Conservation (phyloP, 495 filamentous ascomycete species). For the Penicillium bialowiezense region DNA sequence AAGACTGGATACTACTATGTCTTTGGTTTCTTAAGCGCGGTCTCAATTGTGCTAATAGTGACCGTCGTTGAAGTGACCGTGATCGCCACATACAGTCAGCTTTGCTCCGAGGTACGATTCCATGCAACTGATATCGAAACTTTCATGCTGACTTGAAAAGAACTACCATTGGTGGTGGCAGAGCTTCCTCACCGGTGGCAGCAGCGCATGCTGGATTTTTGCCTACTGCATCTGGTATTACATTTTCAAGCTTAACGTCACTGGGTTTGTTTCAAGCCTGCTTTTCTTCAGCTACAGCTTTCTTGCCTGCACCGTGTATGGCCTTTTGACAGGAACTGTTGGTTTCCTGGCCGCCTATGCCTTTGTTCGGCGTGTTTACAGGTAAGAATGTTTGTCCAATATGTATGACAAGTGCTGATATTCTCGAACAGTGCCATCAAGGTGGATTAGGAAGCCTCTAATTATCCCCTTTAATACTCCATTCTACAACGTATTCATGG, state of each 20-base stretch:
- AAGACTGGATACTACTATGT: slow-evolving; percentile 95
- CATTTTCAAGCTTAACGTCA: slow-evolving; percentile 75
- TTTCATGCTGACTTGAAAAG: slow-evolving; percentile 37
- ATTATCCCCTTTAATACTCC: slow-evolving; percentile 13
- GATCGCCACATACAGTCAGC: slow-evolving; percentile 80
- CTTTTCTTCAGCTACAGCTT: slow-evolving; percentile 85
- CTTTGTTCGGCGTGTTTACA: slow-evolving; percentile 87
- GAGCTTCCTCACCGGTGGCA: slow-evolving; percentile 79
- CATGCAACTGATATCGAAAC: not conserved
- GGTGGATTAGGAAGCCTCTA: slow-evolving; percentile 30
- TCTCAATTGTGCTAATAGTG: slow-evolving; percentile 69
- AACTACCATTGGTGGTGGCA: slow-evolving; percentile 98
- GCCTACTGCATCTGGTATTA: slow-evolving; percentile 87
- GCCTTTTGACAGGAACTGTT: slow-evolving; percentile 79
- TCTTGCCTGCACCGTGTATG: slow-evolving; percentile 82
- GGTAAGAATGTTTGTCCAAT: slow-evolving; percentile 45
- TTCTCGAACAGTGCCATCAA: slow-evolving; percentile 35
- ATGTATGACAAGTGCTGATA: not conserved
- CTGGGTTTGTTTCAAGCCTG: slow-evolving; percentile 74
- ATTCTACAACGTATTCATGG: too few relatives aligned
- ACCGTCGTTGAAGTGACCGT: slow-evolving; percentile 88
- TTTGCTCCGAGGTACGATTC: slow-evolving; percentile 67
- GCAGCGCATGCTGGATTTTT: slow-evolving; percentile 82
- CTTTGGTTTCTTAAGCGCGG: slow-evolving; percentile 83
- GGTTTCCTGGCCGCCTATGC: slow-evolving; percentile 86